These are phyloP conservation scores for Schizosaccharomyces japonicus DNA, from an alignment of 805 yeast species.

Conservation along the genomic window DNA sequence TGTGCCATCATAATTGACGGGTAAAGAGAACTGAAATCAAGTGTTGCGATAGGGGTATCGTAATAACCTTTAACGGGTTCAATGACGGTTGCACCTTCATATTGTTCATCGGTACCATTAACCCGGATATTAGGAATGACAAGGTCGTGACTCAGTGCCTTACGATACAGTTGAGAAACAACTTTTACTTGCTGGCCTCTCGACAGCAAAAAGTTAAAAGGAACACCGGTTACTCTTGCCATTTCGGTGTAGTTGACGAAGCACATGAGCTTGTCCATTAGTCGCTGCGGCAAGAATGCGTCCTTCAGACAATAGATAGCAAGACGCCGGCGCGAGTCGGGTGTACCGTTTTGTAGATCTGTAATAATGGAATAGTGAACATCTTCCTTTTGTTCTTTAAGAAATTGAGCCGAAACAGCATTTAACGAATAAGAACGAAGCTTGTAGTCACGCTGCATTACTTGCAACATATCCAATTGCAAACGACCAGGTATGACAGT, in stretches of 20 bases:
- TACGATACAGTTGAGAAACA: constrained; percentile 79
- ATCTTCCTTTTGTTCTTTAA: constrained; percentile 92
- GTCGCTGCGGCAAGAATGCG: constrained; percentile 72
- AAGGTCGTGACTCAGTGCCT: constrained; percentile 64
- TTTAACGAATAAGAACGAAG: constrained; percentile 82
- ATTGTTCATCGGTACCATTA: constrained; percentile 71
- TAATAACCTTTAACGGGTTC: constrained; percentile 91
- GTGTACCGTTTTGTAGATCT: constrained; percentile 72
- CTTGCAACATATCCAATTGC: constrained; percentile 81
- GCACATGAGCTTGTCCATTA: constrained; percentile 84
- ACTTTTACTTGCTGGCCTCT: constrained; percentile 98
- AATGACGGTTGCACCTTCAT: constrained; percentile 97
- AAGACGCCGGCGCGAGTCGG: constrained; percentile 77
- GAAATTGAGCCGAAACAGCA: constrained; percentile 79
- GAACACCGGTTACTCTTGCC: constrained; percentile 99
- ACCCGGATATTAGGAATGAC: constrained; percentile 74
- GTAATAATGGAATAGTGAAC: constrained; percentile 94
- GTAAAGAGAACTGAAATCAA: constrained; percentile 90
- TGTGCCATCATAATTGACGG: constrained; percentile 99
- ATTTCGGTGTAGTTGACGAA: constrained; percentile 90
- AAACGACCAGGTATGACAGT: constrained; percentile 87
- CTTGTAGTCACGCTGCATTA: constrained; percentile 83
- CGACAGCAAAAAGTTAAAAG: constrained; percentile 64
- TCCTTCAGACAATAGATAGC: constrained; percentile 95
- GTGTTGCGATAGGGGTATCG: constrained; percentile 88